Base-by-base conservation (phyloP, 2,329 filamentous ascomycete species). In the Monosporascus sp. region DNA sequence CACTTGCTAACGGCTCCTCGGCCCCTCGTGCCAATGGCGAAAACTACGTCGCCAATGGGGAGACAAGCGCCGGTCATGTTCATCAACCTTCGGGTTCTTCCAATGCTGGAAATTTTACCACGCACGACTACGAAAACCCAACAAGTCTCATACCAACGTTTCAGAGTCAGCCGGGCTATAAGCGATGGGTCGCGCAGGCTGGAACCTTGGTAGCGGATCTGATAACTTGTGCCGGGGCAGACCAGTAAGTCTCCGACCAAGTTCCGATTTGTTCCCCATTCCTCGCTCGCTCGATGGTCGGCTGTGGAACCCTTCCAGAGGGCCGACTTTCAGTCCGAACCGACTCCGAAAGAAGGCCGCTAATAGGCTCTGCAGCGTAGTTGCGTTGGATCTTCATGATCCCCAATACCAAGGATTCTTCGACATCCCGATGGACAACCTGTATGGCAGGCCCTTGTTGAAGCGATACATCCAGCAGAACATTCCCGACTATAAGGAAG, bases 401-500 rank as follows among this genome's bases (percentile, higher is more conserved):
- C 89, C 91, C 43, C 91, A 99, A 72, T 97, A 97, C 68, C 94
- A 99, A 73, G 94, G 94, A 51, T 99, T 97, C 78, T 97, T 99
- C 68, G 93, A 99, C 68, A 96, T 97, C 54, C 94, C 94, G 2
- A 94, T 99, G 53, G 94, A 99, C 75, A 99, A 99, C 70, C 80
- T 99, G 18, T 97, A 97, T 74, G 93, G 87, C 53, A 85, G 89
- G 63, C 86, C 88, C 49, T 75, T 92, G 49, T 77, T 88, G 51
- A 84, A 86, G 67, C 80, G 80, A 57, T 88, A 87, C 66, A 87
- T 88, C 63, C 86, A 91, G 68, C 85, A 88, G 66, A 84, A 91
- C 64, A 94, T 96, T 55, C 87, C 89, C 48, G 87, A 92, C 67
- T 92, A 86, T 72, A 87, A 86, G 70, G 84, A 93, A 54, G 89